These are phyloP conservation scores for Mrakia hoshinonis DNA, from an alignment of 768 basidiomycete genomes.

Conservation along the genomic window DNA sequence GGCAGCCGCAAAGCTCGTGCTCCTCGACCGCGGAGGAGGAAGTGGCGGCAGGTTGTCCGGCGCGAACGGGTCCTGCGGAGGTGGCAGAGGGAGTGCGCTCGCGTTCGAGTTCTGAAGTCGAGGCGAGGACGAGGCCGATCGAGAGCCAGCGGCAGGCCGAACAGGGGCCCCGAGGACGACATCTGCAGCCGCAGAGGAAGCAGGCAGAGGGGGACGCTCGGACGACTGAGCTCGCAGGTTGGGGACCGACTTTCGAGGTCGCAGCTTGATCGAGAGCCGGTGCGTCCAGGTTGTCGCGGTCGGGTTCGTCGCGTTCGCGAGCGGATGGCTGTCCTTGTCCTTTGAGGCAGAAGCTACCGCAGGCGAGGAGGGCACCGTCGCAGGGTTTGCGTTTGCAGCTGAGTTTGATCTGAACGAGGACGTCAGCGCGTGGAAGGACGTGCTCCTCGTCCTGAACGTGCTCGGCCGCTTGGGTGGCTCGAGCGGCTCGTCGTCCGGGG, in stretches of 20 bases:
- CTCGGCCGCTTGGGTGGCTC: conserved; percentile 1
- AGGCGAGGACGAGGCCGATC: neutral
- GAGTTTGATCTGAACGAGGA: neutral
- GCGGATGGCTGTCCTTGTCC: neutral
- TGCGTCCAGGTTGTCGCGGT: conserved; percentile 8
- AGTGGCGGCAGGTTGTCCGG: neutral
- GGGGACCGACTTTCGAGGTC: conserved; percentile 4
- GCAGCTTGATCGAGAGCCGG: conserved; percentile 15
- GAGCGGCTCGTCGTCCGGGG: neutral
- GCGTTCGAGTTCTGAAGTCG: neutral
- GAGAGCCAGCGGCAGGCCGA: neutral
- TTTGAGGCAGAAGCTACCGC: neutral
- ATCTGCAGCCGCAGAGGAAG: neutral
- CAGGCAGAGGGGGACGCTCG: neutral
- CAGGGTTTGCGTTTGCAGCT: neutral
- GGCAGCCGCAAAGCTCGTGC: neutral
- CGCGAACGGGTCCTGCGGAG: conserved; percentile 10
- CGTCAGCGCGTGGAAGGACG: neutral
- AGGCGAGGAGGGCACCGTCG: neutral
- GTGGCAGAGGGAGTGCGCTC: neutral
- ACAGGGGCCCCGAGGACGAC: neutral
- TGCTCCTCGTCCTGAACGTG: neutral
- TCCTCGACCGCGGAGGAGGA: neutral
- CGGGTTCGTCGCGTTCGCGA: neutral
- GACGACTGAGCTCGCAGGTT: conserved; percentile 15